Evolutionary conservation across 306 rosid species (phyloP).

Genomic region (Rubus parviflorus): DNA sequence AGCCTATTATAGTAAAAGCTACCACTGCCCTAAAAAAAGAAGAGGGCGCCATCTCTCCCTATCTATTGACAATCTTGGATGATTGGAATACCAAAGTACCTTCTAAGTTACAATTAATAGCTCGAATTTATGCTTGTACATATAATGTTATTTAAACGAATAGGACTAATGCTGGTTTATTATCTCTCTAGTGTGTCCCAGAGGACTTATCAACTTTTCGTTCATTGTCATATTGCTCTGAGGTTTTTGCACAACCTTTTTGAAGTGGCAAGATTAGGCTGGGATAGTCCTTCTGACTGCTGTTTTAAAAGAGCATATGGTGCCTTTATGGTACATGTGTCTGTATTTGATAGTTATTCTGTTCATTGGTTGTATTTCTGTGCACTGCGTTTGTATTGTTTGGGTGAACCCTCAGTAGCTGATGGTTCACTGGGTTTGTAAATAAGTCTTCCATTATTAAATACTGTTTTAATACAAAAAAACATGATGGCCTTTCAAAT

Average conservation of each 20-base stretch:
- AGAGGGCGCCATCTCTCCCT: too few species aligned
- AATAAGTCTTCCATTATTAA: neutral
- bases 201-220: neutral
- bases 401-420: neutral
- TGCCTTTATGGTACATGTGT: neutral
- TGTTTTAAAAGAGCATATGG: neutral
- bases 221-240: neutral
- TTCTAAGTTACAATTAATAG: neutral
- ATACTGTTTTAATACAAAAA: neutral
- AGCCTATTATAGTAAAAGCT: too few species aligned
- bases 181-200: neutral
- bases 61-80: neutral
- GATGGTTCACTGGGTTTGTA: neutral
- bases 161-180: neutral
- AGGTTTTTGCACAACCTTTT: neutral
- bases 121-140: neutral
- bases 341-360: neutral
- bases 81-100: neutral
- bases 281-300: too few species aligned
- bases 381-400: neutral
- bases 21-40: too few species aligned
- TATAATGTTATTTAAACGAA: neutral
- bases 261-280: neutral
- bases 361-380: constrained; percentile 6
- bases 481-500: neutral